Conservation (phyloP, 192 early-diverging fungal genomes). For the Mortierella antarctica region DNA sequence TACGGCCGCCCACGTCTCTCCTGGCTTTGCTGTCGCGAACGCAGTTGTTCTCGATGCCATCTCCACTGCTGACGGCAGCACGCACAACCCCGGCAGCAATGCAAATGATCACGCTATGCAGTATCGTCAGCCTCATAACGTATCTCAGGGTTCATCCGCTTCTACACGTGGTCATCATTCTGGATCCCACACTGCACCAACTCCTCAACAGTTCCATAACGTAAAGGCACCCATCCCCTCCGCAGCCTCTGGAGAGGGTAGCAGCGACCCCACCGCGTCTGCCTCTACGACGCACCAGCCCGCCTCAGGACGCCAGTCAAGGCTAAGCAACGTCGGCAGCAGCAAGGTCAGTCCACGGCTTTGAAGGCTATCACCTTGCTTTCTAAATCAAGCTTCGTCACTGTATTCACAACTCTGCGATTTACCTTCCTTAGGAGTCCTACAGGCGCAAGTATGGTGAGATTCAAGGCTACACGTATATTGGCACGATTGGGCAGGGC, state of each 20-base stretch:
- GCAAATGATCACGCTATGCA: neutral
- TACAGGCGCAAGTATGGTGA: conserved; percentile 51
- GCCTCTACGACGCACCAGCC: neutral
- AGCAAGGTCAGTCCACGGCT: conserved; percentile 18
- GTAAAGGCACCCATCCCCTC: conserved; percentile 23
- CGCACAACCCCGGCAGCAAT: conserved; percentile 3
- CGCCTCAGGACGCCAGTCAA: conserved; percentile 38
- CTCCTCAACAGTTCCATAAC: conserved; percentile 16
- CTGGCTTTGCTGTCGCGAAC: neutral
- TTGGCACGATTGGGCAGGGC: conserved; percentile 65
- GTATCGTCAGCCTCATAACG: conserved; percentile 7
- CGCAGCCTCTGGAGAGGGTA: conserved; percentile 18
- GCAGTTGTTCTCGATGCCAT: neutral
- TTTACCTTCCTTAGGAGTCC: conserved; percentile 19
- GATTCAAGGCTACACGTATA: conserved; percentile 44
- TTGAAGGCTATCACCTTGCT: neutral
- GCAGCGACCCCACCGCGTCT: neutral
- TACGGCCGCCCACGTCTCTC: neutral
- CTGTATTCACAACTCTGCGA: neutral
- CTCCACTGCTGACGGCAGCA: neutral
- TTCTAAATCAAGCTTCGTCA: neutral
- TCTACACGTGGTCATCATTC: conserved; percentile 5
- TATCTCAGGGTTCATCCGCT: conserved; percentile 12
- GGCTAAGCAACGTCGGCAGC: conserved; percentile 29
- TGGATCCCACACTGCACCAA: conserved; percentile 31